Percentiles rank a stretch among this genome's conserved stretches.
These are phyloP conservation scores for Penicillium rolfsii DNA, from an alignment of 2,329 filamentous ascomycete species.

Conservation along the genomic window DNA sequence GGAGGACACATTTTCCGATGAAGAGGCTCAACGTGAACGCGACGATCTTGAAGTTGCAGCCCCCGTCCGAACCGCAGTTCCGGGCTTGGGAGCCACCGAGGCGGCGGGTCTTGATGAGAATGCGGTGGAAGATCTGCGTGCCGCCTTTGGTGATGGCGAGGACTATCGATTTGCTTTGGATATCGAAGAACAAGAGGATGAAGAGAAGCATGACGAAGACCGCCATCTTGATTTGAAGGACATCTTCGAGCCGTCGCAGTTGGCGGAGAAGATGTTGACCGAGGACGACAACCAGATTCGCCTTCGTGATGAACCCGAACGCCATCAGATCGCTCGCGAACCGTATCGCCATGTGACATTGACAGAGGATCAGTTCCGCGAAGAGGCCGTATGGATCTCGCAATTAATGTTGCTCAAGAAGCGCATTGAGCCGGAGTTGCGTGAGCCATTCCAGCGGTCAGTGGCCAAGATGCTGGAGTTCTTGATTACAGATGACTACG, in stretches of 20 bases:
- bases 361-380: conserved; percentile 80
- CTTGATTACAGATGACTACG: conserved; percentile 89
- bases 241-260: conserved; percentile 94
- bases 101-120: conserved; percentile 87
- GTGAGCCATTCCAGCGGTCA: conserved; percentile 81
- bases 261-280: conserved; percentile 91
- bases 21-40: conserved; percentile 72
- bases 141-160: conserved; percentile 91
- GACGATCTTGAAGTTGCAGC: conserved; percentile 89
- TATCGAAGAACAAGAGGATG: conserved; percentile 79
- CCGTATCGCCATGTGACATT: conserved; percentile 82
- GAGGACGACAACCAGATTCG: conserved; percentile 94
- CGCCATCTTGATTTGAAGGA: conserved; percentile 92
- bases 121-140: conserved; percentile 92
- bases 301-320: conserved; percentile 85
- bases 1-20: conserved; percentile 88
- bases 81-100: conserved; percentile 71
- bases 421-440: conserved; percentile 69
- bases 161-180: conserved; percentile 96
- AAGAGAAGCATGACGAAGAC: conserved; percentile 76
- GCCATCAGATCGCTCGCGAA: conserved; percentile 89
- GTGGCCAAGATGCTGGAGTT: conserved; percentile 93
- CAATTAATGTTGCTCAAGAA: conserved; percentile 90
- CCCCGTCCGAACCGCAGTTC: conserved; percentile 70
- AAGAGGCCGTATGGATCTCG: conserved; percentile 91